Base-by-base conservation (phyloP, 306 rosid species). In the Corylus heterophylla region DNA sequence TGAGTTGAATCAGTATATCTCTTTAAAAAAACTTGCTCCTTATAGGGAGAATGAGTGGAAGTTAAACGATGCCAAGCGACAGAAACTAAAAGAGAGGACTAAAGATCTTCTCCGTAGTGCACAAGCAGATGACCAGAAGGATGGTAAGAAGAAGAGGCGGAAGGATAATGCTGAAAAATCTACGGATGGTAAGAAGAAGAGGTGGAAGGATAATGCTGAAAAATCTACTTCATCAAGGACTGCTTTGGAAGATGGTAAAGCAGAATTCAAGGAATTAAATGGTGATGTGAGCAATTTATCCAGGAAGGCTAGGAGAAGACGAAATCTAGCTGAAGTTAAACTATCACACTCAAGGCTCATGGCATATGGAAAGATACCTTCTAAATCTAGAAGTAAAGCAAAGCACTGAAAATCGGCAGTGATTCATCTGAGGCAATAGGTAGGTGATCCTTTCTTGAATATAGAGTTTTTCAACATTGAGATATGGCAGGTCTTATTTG, bases 1-100 rank as follows among this genome's bases (percentile, higher is more conserved):
- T 70, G 97, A 93, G 79, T 85, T 95, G 84, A 90, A 87, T 77
- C 94, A 95, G 56, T 93, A 86, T 82, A 83, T 95, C 49, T 86
- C 99, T 45, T 80, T 93, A 83, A 93, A 93, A 81, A 93, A 93
- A 78, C 84, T 95, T 86, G 99, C 94, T 77, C 97, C 97, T 17
- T 93, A 91, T 56, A 78, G 63, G 44, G 97, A 93, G 59, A 83
- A 85, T 70, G 98, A 94, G 73, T 90, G 92, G 94, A 95, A 95
- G 86, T 83, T 90, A 66, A 91, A 88, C 75, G 87, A 92, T 82
- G 83, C 82, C 67, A 86, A 84, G 79, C 84, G 89, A 78, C 71
- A 79, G 52, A 84, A 80, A 74, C 76, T 95, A 79, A 95, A 93
- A 86, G 80, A 71, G 90, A 91, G 79, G 82, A 77, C 89, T 54